Conservation (phyloP, 2,329 filamentous ascomycete species). For the Erysiphe pulchra region DNA sequence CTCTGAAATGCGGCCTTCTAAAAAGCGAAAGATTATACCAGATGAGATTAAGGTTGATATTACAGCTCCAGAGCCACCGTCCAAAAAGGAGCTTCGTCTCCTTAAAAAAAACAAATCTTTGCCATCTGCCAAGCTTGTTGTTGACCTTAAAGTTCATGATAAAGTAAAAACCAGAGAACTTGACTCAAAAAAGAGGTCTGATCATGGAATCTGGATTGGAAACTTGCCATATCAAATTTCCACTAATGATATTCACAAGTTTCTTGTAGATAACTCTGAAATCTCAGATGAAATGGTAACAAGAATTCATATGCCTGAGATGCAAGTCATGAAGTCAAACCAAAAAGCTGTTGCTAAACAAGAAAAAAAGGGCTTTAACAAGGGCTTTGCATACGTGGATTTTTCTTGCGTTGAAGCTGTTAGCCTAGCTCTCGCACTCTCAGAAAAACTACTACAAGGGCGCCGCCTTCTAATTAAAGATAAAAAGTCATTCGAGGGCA, state of each 20-base stretch:
- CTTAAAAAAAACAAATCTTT: constrained; percentile 59
- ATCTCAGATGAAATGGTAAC: constrained; percentile 51
- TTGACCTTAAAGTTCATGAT: constrained; percentile 13
- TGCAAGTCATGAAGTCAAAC: constrained; percentile 18
- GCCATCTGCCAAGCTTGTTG: constrained; percentile 17
- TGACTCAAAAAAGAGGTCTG: constrained; percentile 34
- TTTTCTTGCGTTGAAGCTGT: constrained; percentile 42
- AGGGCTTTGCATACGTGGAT: constrained; percentile 91
- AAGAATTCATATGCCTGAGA: constrained; percentile 32
- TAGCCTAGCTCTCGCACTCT: constrained; percentile 54
- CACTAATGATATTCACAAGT: constrained; percentile 46
- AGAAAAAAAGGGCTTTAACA: constrained; percentile 28
- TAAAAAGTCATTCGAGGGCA: constrained; percentile 69
- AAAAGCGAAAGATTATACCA: constrained; percentile 41
- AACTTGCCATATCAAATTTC: constrained; percentile 73
- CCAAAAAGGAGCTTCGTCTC: constrained; percentile 74
- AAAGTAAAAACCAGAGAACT: constrained; percentile 11
- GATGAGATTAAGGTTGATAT: constrained; percentile 78
- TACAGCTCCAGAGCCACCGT: constrained; percentile 70
- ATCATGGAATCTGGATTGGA: constrained; percentile 82
- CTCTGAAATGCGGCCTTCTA: constrained; percentile 7
- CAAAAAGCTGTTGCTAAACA: constrained; percentile 11
- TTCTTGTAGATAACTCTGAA: constrained; percentile 48
- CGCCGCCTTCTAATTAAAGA: constrained; percentile 84
- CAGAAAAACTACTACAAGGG: constrained; percentile 54